These are phyloP conservation scores for Erodium texanum DNA, from an alignment of 441 rosid genomes.

Conservation along the genomic window DNA sequence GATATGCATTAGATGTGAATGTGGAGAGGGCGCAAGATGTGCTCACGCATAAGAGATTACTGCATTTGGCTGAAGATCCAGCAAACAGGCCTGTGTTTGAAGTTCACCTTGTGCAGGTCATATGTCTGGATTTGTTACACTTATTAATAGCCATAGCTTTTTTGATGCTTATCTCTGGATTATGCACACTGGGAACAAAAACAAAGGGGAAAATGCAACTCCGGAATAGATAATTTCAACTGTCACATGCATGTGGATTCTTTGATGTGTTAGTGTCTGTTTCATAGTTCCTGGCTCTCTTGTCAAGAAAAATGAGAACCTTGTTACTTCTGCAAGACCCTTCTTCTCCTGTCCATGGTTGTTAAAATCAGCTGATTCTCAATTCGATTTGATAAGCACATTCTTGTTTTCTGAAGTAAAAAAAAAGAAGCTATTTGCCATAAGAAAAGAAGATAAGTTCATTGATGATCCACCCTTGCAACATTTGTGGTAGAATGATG, in stretches of 20 bases:
- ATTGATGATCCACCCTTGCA: too few relatives aligned
- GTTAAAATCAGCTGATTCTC: background rate
- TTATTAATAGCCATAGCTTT: background rate
- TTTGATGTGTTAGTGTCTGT: background rate
- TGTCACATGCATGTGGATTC: slow-evolving; percentile 1
- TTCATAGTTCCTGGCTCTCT: too few relatives aligned
- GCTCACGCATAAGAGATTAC: slow-evolving; percentile 60
- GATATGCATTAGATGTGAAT: slow-evolving; percentile 88
- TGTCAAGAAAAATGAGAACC: background rate
- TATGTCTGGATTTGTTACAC: background rate
- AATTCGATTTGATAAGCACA: too few relatives aligned
- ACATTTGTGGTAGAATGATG: too few relatives aligned
- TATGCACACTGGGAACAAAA: too few relatives aligned
- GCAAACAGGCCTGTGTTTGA: slow-evolving; percentile 67
- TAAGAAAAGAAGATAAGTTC: too few relatives aligned
- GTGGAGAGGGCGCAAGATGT: slow-evolving; percentile 97
- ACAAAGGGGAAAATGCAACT: background rate
- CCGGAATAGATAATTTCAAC: background rate
- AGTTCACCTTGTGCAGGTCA: slow-evolving; percentile 81
- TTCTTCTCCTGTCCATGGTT: background rate
- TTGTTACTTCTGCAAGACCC: background rate
- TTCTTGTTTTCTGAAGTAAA: too few relatives aligned
- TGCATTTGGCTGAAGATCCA: slow-evolving; percentile 72
- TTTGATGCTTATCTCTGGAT: slow-evolving; percentile 2
- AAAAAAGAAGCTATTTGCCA: too few relatives aligned